phyloP scores from a whole-genome alignment of 78 protist species.

The Polysphondylium violaceum region DNA sequence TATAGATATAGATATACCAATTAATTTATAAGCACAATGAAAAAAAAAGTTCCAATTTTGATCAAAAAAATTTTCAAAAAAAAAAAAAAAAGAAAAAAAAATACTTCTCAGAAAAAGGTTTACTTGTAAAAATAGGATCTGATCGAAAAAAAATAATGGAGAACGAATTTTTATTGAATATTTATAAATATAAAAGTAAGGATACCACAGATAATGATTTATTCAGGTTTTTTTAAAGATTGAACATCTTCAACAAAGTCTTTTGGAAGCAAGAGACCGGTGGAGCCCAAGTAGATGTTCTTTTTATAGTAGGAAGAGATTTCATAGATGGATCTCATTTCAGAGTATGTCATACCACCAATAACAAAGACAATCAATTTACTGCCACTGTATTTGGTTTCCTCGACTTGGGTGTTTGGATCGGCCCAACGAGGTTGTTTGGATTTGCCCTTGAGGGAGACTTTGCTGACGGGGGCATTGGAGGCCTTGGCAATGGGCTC shows the following conservation, averaged over 20 bases:
- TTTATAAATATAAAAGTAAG: too few relatives aligned
- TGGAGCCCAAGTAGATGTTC: constrained; percentile 78
- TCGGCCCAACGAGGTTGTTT: constrained; percentile 81
- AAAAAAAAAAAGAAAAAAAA: too few relatives aligned
- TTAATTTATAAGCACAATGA: too few relatives aligned
- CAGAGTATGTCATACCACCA: constrained; percentile 88
- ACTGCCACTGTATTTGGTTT: constrained; percentile 50
- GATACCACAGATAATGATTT: constrained; percentile 3
- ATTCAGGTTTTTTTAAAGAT: constrained; percentile 5
- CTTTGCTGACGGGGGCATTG: constrained; percentile 30
- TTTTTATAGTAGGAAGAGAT: constrained; percentile 70
- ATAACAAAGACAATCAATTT: constrained; percentile 73
- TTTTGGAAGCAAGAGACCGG: constrained; percentile 42
- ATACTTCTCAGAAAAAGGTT: too few relatives aligned
- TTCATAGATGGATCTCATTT: constrained; percentile 87
- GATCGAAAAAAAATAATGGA: too few relatives aligned
- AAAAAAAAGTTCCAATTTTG: too few relatives aligned
- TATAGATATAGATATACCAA: too few relatives aligned
- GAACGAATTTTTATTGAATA: too few relatives aligned
- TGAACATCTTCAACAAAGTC: constrained; percentile 33
- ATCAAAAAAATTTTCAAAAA: too few relatives aligned
- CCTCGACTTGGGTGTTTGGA: constrained; percentile 52
- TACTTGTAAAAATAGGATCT: too few relatives aligned
- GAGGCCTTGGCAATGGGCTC: constrained; percentile 35
- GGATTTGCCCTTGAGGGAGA: constrained; percentile 68